phyloP scores from a whole-genome alignment of 2,329 filamentous ascomycete genomes.

The Cladosporium velox region DNA sequence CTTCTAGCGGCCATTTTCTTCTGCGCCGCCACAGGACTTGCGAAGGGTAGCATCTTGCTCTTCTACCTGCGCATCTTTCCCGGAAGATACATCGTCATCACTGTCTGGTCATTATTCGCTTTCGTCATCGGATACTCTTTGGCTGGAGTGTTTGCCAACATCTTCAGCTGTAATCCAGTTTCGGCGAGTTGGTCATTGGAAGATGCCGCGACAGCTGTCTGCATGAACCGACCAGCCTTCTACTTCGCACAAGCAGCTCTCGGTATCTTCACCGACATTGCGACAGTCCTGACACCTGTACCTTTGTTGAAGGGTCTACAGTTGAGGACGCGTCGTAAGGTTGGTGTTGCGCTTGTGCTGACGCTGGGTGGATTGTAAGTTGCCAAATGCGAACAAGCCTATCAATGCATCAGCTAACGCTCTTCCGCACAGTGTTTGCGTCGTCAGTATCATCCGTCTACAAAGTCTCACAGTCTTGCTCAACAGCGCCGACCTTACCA shows the following conservation, averaged over 20 bases:
- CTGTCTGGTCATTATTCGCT: conserved; percentile 12
- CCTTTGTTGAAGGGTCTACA: conserved; percentile 1
- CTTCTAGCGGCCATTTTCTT: conserved; percentile 15
- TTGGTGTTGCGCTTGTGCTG: conserved; percentile 15
- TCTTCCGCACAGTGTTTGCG: conserved; percentile 7
- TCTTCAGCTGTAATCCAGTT: conserved; percentile 19
- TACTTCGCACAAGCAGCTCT: conserved; percentile 18
- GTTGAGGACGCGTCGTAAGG: conserved; percentile 15
- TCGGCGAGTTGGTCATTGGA: conserved; percentile 8
- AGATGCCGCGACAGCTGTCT: background rate
- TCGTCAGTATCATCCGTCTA: conserved; percentile 18
- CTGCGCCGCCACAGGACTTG: conserved; percentile 17
- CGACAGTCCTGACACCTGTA: conserved; percentile 11
- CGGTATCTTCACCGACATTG: conserved; percentile 15
- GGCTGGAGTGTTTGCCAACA: conserved; percentile 14
- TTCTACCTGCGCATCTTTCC: conserved; percentile 19
- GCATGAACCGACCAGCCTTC: conserved; percentile 17
- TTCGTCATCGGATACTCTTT: conserved; percentile 15
- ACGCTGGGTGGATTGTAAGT: conserved; percentile 20
- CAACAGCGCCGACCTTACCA: conserved; percentile 12
- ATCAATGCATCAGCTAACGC: background rate
- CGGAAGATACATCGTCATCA: background rate
- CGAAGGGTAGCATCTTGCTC: conserved; percentile 17
- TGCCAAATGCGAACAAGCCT: too few species aligned
- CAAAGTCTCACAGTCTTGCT: conserved; percentile 15